Evolutionary conservation across 129 eudicot genomes (phyloP), one percentile per base, ranked within the genome.

Genomic region (Kitagawia praeruptora): DNA sequence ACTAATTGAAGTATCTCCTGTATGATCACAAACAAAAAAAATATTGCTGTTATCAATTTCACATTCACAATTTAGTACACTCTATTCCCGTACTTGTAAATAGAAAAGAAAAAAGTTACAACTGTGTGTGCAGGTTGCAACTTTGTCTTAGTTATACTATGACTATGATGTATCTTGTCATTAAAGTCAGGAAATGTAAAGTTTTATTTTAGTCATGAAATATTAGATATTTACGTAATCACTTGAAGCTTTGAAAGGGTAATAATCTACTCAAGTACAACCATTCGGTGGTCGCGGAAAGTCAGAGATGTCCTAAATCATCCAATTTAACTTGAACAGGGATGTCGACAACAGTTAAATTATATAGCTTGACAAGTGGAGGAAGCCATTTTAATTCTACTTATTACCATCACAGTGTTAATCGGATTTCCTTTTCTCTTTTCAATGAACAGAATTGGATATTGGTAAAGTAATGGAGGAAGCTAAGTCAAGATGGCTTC

Each of bases 401-500:
- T 45, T 44, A 23, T 44, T 31, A 13, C 23, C 42, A 76, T 79
- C 23, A 75, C 44, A 47, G 0, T 15, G 54, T n/a, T 46, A 28
- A 46, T 46, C 4, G 14, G 16, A 42, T n/a, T n/a, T n/a, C 77
- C 74, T 53, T 70, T 69, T 61, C 40, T 21, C 48, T 46, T 46
- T 40, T 40, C 42, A 67, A 46, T 85, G 79, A 80, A 77, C 91
- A 94, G 98, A 92, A 85, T 81, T 94, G 86, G 98, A 94, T 84
- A 77, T 94, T 31, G 83, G 73, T 75, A 79, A 80, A 83, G 86
- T 92, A 80, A 84, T 86, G 88, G 96, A 90, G 80, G 98, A 94
- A 88, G 97, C 98, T 34, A 88, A 86, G 80, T 41, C 87, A 70
- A 87, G 98, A 85, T 94, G 98, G 98, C 93, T 94, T 31, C 81